Conservation (phyloP, 352 stramenopile genomes). For the Aphanomyces euteiches region DNA sequence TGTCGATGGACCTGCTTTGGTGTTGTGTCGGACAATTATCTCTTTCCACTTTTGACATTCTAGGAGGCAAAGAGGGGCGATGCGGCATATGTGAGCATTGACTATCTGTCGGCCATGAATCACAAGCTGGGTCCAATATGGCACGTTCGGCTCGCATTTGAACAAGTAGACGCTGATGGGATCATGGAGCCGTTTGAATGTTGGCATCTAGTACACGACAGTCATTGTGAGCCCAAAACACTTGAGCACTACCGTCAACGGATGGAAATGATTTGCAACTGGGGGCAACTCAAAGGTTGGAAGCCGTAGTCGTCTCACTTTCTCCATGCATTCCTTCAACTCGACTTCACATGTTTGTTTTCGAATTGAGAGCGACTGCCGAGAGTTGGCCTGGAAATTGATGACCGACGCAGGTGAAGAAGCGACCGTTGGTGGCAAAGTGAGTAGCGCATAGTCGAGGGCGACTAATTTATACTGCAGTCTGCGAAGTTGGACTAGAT, state of each 20-base stretch:
- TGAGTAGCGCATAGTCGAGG: neutral
- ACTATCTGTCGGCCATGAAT: neutral
- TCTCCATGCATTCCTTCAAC: slow-evolving; percentile 16
- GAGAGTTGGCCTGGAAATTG: neutral
- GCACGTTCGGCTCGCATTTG: slow-evolving; percentile 40
- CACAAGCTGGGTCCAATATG: neutral
- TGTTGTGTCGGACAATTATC: neutral
- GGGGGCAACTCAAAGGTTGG: slow-evolving; percentile 54
- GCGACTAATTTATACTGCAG: slow-evolving; percentile 13
- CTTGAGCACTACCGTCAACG: slow-evolving; percentile 40
- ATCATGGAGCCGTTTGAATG: slow-evolving; percentile 58
- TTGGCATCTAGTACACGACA: slow-evolving; percentile 37
- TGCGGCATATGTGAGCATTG: neutral
- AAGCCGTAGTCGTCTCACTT: slow-evolving; percentile 51
- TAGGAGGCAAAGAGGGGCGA: neutral
- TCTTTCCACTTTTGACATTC: neutral
- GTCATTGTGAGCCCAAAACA: no score
- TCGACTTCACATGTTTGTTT: slow-evolving; percentile 19
- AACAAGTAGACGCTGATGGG: slow-evolving; percentile 7
- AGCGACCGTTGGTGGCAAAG: neutral
- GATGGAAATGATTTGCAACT: slow-evolving; percentile 48
- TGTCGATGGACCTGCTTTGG: neutral
- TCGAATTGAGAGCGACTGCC: slow-evolving; percentile 1
- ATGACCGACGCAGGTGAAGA: neutral
- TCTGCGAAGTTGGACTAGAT: neutral